These are phyloP conservation scores for Cenococcum geophilum DNA, from an alignment of 495 filamentous ascomycete genomes.

Conservation along the genomic window DNA sequence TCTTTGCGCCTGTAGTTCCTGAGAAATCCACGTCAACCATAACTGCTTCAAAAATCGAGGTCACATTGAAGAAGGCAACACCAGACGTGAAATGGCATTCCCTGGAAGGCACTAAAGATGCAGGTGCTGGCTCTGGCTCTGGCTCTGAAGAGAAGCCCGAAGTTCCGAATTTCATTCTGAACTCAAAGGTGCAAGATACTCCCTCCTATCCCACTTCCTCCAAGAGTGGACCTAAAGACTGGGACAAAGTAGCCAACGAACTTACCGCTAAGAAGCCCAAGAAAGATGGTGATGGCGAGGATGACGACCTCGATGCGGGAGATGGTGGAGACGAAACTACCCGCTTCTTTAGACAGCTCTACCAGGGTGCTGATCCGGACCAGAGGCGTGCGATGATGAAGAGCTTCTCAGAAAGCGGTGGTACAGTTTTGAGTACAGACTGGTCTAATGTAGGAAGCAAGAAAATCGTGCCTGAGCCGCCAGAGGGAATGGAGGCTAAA, in stretches of 20 bases:
- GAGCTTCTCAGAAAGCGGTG: conserved; percentile 88
- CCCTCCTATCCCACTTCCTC: conserved; percentile 88
- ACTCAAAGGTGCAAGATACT: conserved; percentile 25
- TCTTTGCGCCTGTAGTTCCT: conserved; percentile 61
- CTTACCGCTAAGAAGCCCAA: conserved; percentile 40
- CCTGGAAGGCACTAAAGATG: conserved; percentile 51
- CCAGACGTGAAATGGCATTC: conserved; percentile 69
- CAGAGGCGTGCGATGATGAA: conserved; percentile 94
- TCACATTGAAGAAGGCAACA: conserved; percentile 62
- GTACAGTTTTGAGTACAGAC: conserved; percentile 87
- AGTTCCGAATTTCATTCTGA: conserved; percentile 15
- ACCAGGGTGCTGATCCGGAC: conserved; percentile 70
- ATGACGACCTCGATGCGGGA: conserved; percentile 53
- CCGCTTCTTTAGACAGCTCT: conserved; percentile 86
- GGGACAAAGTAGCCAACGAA: conserved; percentile 70
- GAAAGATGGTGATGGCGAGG: conserved; percentile 40
- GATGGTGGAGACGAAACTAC: conserved; percentile 67
- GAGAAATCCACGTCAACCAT: conserved; percentile 54
- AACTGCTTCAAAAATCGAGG: conserved; percentile 77
- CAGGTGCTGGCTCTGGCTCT: conserved; percentile 21
- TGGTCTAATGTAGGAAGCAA: conserved; percentile 77
- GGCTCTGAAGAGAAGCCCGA: conserved; percentile 16
- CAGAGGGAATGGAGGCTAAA: conserved; percentile 63
- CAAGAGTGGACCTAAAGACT: conserved; percentile 75
- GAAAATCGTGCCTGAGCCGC: conserved; percentile 65